These are phyloP conservation scores for Aspergillus neoniger DNA, from an alignment of 2,329 filamentous ascomycete genomes.

Conservation along the genomic window DNA sequence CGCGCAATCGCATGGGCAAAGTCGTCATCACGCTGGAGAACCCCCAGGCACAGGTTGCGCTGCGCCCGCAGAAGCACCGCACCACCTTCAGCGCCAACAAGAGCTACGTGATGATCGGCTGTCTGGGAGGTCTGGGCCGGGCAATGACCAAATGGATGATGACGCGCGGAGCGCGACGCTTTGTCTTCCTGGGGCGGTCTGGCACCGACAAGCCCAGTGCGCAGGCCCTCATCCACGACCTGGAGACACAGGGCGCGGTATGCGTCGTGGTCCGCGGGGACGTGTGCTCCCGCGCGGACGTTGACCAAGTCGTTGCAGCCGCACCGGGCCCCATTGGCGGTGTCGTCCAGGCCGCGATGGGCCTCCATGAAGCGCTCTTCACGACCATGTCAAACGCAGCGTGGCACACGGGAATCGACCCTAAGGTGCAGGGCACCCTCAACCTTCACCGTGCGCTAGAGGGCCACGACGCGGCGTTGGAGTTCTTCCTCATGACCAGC, in stretches of 20 bases:
- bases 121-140: too few relatives aligned
- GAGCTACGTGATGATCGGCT: too few relatives aligned
- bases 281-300: not conserved
- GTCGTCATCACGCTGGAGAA: too few relatives aligned
- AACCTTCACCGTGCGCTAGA: constrained; percentile 9
- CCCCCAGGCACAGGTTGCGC: too few relatives aligned
- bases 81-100: too few relatives aligned
- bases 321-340: not conserved
- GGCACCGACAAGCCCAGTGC: too few relatives aligned
- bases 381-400: not conserved
- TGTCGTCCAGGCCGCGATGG: constrained; percentile 5
- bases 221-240: too few relatives aligned
- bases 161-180: too few relatives aligned
- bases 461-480: not conserved
- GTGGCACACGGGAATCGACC: not conserved
- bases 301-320: not conserved
- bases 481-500: not conserved
- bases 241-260: not conserved
- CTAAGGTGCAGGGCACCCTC: not conserved
- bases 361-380: not conserved
- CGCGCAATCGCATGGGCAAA: too few relatives aligned
- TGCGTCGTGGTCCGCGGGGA: not conserved
- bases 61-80: too few relatives aligned
- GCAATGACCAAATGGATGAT: too few relatives aligned
- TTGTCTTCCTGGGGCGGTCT: too few relatives aligned